Base-by-base conservation (phyloP, 805 yeast species). In the Candida pseudoglaebosa region DNA sequence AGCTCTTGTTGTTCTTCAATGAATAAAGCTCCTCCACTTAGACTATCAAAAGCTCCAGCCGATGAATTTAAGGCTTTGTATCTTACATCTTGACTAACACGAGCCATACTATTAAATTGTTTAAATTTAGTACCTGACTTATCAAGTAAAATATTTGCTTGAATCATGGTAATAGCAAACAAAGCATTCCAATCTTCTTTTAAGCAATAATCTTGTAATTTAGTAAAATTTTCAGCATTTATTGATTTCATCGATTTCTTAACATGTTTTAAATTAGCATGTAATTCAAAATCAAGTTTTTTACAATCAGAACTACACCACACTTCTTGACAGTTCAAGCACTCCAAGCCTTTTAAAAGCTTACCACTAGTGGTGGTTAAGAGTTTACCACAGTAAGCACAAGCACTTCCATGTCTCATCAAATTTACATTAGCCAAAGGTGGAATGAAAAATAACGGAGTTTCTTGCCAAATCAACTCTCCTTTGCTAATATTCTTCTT, bases 301-400 rank as follows among this genome's bases (percentile, higher is more conserved):
- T 80, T 78, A 63, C 95, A 86, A 7, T 54, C 57, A 34, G 61
- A 65, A 5, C 80, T 71, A 57, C 95, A 86, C 91, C 93, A 86
- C 35, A 79, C 63, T 37, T 78, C 83, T 5, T 70, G 57, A 48
- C 91, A 84, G 12, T 70, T 69, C 36, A 70, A 65, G 61, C 95
- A 86, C 46, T 80, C 83, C 34, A 81, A 62, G n/a, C 83, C 80
- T 30, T 57, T 61, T 35, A 71, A 54, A 6, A 67, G 50, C 3
- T 61, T 47, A 4, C 51, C 44, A 2, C 65, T 59, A 41, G 57
- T 48, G 20, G 49, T 47, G 14, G 55, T 52, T 28, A 80, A 59
- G 2, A 80, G 61, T 33, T 72, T 70, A 0, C 89, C 87, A 65
- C 95, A 86, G 52, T 74, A 71, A 1, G 86, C 67, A 56, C 95